phyloP scores from a whole-genome alignment of 1,139 yeast species.

The Hemisphaericaspora subhashii region DNA sequence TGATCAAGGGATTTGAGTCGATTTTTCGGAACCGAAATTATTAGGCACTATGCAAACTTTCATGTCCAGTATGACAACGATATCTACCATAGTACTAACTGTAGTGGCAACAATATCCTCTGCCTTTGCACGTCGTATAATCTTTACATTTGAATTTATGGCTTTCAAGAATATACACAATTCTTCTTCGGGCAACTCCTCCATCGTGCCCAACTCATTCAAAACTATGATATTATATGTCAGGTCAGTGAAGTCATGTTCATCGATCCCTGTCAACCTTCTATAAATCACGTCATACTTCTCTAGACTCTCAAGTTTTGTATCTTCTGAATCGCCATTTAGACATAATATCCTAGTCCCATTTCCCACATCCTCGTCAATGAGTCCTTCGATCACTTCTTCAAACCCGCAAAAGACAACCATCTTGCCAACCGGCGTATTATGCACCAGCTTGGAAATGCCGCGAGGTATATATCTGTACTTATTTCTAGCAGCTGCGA shows the following conservation, averaged over 20 bases:
- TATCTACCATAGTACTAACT: background rate
- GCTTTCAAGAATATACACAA: constrained; percentile 7
- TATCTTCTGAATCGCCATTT: no score
- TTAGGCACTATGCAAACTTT: background rate
- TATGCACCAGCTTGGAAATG: no score
- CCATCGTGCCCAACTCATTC: constrained; percentile 9
- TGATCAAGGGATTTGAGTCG: no score
- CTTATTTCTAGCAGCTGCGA: no score
- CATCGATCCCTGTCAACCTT: constrained; percentile 4
- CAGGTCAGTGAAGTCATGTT: constrained; percentile 5
- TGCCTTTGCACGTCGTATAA: constrained; percentile 5
- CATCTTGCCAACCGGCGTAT: background rate
- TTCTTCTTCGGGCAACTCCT: constrained; percentile 6
- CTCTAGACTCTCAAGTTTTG: no score
- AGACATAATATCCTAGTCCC: constrained; percentile 9
- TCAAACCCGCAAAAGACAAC: constrained; percentile 4
- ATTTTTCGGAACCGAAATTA: no score
- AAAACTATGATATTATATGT: constrained; percentile 7
- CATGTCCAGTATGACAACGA: background rate
- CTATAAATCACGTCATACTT: constrained; percentile 4
- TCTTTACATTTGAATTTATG: constrained; percentile 1
- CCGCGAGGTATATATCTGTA: no score
- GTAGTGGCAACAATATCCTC: background rate
- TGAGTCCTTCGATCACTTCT: background rate
- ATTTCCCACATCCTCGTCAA: no score